Evolutionary conservation across 2,329 filamentous ascomycete species (phyloP).

Genomic region (Tolypocladium inflatum): DNA sequence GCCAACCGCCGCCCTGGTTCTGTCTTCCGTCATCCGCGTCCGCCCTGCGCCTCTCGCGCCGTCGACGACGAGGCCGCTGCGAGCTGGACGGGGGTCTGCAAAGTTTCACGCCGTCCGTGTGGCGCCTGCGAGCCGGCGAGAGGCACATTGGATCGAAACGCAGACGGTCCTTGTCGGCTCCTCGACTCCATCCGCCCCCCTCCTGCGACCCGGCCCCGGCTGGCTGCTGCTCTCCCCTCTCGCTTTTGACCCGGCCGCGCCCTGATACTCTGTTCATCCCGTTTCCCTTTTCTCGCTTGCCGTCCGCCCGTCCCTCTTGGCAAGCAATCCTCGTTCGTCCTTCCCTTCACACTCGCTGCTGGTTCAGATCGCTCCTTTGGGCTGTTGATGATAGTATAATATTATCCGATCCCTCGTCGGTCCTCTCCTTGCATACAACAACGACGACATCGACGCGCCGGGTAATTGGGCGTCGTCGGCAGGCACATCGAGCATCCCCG

Average conservation of each 20-base stretch:
- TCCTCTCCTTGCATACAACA: constrained; percentile 2
- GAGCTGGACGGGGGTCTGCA: not conserved
- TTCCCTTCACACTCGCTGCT: constrained; percentile 33
- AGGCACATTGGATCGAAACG: not conserved
- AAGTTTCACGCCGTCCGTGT: not conserved
- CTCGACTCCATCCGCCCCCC: not conserved
- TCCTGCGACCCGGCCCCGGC: not conserved
- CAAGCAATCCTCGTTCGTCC: constrained; percentile 6
- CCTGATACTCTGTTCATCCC: not conserved
- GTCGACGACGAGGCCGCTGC: not conserved
- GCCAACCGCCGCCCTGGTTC: not conserved
- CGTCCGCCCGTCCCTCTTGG: not conserved
- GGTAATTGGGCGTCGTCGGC: not conserved
- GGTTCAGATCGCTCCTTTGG: constrained; percentile 44
- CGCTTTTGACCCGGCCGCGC: not conserved
- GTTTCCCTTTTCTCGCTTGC: not conserved
- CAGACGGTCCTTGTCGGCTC: not conserved
- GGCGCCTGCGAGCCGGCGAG: not conserved
- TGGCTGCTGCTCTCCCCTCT: not conserved
- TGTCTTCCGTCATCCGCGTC: no score
- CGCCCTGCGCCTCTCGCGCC: no score
- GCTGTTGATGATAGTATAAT: no score
- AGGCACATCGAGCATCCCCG: not conserved
- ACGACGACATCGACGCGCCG: not conserved
- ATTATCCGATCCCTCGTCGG: not conserved